Conservation (phyloP, 345 rosid genomes). For the Eucalyptus microcorys region DNA sequence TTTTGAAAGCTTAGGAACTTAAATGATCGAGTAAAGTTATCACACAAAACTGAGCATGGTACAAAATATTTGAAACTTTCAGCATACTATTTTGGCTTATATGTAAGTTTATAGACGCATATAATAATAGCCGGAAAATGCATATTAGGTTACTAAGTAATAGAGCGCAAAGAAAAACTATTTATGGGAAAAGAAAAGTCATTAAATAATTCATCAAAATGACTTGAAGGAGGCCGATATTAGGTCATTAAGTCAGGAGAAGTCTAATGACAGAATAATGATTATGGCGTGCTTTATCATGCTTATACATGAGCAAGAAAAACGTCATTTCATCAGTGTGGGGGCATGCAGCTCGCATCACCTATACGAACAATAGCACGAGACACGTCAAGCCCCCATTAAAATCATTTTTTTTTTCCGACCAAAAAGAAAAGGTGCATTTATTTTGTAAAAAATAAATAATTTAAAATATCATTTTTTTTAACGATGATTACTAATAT, state of each 20-base stretch:
- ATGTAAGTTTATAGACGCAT: neutral
- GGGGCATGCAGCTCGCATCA: neutral
- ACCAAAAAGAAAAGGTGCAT: no score
- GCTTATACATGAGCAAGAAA: neutral
- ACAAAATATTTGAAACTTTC: neutral
- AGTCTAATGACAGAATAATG: neutral
- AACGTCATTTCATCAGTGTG: neutral
- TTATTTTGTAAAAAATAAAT: neutral
- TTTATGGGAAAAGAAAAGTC: neutral
- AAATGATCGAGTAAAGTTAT: neutral
- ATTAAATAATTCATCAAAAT: neutral
- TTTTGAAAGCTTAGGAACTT: neutral
- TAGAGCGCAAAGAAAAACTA: neutral
- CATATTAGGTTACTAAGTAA: neutral
- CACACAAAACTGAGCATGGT: neutral
- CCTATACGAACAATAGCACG: neutral
- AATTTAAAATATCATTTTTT: neutral
- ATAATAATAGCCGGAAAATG: neutral
- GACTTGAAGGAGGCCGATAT: neutral
- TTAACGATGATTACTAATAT: neutral
- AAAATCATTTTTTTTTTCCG: no score
- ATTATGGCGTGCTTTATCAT: neutral
- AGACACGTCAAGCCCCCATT: neutral
- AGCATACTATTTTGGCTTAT: neutral
- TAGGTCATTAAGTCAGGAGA: neutral